phyloP scores from a whole-genome alignment of 257 asterid species.

The Osmanthus fragrans region DNA sequence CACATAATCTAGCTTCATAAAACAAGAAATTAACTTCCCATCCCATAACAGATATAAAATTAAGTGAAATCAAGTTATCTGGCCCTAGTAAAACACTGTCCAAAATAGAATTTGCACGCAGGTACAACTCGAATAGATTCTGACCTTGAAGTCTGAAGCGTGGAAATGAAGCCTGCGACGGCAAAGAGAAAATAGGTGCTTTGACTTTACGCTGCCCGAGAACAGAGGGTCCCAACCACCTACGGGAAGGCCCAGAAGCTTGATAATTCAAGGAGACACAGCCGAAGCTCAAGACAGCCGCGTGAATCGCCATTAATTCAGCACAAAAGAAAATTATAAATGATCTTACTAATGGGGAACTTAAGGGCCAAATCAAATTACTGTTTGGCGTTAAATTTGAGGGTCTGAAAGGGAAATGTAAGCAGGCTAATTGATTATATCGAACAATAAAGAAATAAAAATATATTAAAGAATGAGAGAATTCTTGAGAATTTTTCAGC shows the following conservation, averaged over 20 bases:
- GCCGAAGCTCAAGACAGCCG: conserved; percentile 55
- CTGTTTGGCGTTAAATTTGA: conserved; percentile 32
- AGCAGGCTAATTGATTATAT: conserved; percentile 32
- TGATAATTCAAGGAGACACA: conserved; percentile 41
- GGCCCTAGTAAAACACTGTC: conserved; percentile 3
- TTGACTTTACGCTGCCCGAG: conserved; percentile 39
- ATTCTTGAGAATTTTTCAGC: conserved; percentile 3
- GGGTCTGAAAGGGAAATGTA: conserved; percentile 16
- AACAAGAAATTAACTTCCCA: neutral
- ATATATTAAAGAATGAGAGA: neutral
- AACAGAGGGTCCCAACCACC: conserved; percentile 29
- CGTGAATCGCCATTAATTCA: conserved; percentile 58
- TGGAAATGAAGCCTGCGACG: conserved; percentile 31
- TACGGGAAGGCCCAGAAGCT: conserved; percentile 32
- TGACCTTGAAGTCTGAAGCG: conserved; percentile 59
- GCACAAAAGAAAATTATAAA: neutral
- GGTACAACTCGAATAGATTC: conserved; percentile 1
- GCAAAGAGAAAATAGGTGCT: conserved; percentile 40
- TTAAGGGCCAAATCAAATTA: conserved; percentile 23
- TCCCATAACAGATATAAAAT: neutral
- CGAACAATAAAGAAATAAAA: conserved; percentile 23
- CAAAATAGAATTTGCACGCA: neutral
- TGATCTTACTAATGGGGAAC: conserved; percentile 13
- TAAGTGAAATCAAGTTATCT: neutral
- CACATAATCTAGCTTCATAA: neutral